These are phyloP conservation scores for Cymodocea nodosa DNA, from an alignment of 116 monocot species.

Conservation along the genomic window DNA sequence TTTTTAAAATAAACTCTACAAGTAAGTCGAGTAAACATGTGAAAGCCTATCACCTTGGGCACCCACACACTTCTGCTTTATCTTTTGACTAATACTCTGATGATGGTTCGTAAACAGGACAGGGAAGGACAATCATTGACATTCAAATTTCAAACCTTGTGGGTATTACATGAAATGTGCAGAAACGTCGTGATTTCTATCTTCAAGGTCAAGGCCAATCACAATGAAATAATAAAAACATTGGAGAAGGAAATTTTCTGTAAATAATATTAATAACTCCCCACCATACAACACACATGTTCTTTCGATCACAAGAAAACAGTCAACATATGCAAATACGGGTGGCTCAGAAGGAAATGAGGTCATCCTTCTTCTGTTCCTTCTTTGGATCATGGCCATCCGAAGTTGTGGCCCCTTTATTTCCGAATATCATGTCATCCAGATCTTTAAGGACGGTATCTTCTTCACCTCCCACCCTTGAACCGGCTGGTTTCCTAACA, in stretches of 20 bases:
- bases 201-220: too few species aligned
- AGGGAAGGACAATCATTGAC: too few species aligned
- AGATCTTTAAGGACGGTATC: constrained; percentile 80
- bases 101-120: too few species aligned
- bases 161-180: too few species aligned
- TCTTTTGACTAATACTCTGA: too few species aligned
- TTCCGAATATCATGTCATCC: constrained; percentile 95
- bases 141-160: too few species aligned
- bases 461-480: constrained; percentile 37
- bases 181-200: too few species aligned
- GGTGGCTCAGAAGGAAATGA: constrained; percentile 23
- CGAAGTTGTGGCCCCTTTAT: constrained; percentile 39
- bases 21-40: too few species aligned
- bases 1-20: too few species aligned
- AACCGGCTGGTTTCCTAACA: constrained; percentile 44
- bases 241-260: background rate
- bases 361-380: constrained; percentile 41
- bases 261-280: constrained; percentile 1
- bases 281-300: background rate
- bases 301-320: background rate
- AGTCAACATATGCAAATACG: background rate
- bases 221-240: background rate
- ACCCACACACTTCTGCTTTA: too few species aligned
- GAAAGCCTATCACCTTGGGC: too few species aligned
- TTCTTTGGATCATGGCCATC: constrained; percentile 31